Conservation (phyloP, 176 grass and related monocot species). For the Bromus sterilis region DNA sequence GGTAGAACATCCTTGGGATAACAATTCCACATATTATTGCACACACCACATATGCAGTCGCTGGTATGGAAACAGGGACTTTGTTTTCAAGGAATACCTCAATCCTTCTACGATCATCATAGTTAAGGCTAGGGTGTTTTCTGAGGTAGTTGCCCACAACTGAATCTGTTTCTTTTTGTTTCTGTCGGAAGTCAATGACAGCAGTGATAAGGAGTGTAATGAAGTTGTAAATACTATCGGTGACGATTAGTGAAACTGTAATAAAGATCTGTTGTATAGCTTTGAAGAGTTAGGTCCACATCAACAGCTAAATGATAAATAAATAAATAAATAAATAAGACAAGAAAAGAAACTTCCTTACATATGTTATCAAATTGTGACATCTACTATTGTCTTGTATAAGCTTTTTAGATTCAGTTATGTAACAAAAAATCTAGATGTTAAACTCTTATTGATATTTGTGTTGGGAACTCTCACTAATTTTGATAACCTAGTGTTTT, state of each 20-base stretch:
- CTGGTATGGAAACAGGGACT: not conserved
- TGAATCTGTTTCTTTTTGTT: slow-evolving; percentile 10
- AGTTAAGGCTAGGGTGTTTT: slow-evolving; percentile 40
- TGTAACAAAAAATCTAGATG: too few relatives aligned
- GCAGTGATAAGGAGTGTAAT: slow-evolving; percentile 1
- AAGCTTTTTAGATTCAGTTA: too few relatives aligned
- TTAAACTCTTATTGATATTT: too few relatives aligned
- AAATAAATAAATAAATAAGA: not conserved
- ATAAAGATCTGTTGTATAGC: not conserved
- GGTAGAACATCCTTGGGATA: slow-evolving; percentile 23
- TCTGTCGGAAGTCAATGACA: slow-evolving; percentile 29
- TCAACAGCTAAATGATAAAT: not conserved
- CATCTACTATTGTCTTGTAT: not conserved
- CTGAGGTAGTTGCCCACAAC: not conserved
- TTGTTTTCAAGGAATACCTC: slow-evolving; percentile 27
- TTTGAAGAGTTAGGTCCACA: not conserved
- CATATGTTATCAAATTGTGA: not conserved
- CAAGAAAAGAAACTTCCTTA: not conserved
- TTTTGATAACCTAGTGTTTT: too few relatives aligned
- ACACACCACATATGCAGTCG: not conserved
- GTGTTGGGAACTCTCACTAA: too few relatives aligned
- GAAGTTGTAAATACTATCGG: slow-evolving; percentile 55
- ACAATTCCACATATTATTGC: not conserved
- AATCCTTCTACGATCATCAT: slow-evolving; percentile 53
- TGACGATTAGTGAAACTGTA: slow-evolving; percentile 26